Evolutionary conservation across 2,329 filamentous ascomycete species (phyloP).

Genomic region (Aureobasidium vineae): DNA sequence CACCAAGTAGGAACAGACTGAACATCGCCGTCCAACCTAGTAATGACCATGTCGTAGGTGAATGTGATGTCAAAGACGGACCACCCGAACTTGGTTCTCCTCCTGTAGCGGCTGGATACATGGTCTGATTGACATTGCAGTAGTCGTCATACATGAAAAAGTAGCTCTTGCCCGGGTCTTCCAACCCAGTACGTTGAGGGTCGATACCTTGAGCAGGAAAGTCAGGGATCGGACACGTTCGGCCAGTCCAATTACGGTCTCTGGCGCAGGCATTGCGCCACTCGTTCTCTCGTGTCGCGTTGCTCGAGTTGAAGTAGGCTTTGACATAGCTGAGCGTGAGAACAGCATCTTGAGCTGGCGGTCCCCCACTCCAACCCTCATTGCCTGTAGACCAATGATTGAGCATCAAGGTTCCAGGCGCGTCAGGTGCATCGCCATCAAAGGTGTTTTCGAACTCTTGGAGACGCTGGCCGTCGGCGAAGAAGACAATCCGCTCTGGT

Average conservation of each 20-base stretch:
- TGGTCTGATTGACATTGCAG: conserved; percentile 24
- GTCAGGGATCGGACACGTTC: conserved; percentile 52
- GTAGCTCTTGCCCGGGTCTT: conserved; percentile 40
- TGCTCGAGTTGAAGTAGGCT: conserved; percentile 74
- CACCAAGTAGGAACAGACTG: not conserved
- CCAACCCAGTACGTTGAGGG: conserved; percentile 28
- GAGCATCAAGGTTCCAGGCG: conserved; percentile 65
- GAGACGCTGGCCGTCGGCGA: conserved; percentile 61
- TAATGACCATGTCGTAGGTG: not conserved
- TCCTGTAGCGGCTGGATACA: conserved; percentile 26
- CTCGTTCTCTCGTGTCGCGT: conserved; percentile 38
- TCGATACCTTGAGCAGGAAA: conserved; percentile 39
- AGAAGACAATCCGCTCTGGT: conserved; percentile 63
- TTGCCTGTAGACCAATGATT: conserved; percentile 80
- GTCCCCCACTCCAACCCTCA: conserved; percentile 66
- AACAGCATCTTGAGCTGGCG: conserved; percentile 61
- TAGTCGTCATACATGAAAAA: conserved; percentile 47
- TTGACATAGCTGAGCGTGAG: conserved; percentile 69
- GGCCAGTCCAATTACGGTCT: conserved; percentile 33
- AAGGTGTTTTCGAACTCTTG: conserved; percentile 53
- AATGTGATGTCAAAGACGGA: not conserved
- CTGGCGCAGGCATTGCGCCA: conserved; percentile 38
- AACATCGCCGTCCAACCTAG: not conserved
- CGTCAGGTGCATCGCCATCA: conserved; percentile 47
- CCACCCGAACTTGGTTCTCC: not conserved